Conservation (phyloP, 768 basidiomycete species). For the Suillus alpinus region DNA sequence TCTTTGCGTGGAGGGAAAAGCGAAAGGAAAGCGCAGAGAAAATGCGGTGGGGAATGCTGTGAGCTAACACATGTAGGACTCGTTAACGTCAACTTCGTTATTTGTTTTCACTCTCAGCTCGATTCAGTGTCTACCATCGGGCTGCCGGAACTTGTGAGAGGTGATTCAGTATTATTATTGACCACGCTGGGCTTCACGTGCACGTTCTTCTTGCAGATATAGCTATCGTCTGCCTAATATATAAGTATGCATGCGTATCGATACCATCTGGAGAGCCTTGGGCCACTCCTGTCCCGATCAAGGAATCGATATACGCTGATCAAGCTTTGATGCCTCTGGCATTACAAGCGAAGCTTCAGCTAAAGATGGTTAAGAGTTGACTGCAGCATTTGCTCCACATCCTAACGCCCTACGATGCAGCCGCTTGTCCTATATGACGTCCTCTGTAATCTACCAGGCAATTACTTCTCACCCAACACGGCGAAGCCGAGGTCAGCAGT, state of each 20-base stretch:
- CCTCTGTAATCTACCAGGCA: conserved; percentile 28
- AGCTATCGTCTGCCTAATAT: background rate
- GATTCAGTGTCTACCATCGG: background rate
- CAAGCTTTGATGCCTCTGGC: background rate
- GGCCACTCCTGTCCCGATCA: background rate
- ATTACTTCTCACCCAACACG: conserved; percentile 35
- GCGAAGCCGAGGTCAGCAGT: conserved; percentile 35
- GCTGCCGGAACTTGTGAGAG: background rate
- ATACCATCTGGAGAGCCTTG: background rate
- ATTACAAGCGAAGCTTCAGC: background rate
- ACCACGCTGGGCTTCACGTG: background rate
- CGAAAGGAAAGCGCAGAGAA: conserved; percentile 16
- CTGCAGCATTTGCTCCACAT: background rate
- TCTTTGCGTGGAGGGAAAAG: conserved; percentile 13
- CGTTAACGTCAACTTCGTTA: background rate
- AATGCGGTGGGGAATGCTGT: conserved; percentile 10
- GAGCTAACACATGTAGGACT: conserved; percentile 9
- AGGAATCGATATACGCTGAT: background rate
- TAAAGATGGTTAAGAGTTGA: background rate
- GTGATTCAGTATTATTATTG: background rate
- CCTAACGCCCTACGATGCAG: conserved; percentile 13
- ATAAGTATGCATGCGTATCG: background rate
- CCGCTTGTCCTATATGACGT: conserved; percentile 36
- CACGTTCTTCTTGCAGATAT: background rate
- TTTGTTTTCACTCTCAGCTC: background rate